Evolutionary conservation across 2,329 filamentous ascomycete genomes (phyloP).

Genomic region (Venturiaceae sp.): DNA sequence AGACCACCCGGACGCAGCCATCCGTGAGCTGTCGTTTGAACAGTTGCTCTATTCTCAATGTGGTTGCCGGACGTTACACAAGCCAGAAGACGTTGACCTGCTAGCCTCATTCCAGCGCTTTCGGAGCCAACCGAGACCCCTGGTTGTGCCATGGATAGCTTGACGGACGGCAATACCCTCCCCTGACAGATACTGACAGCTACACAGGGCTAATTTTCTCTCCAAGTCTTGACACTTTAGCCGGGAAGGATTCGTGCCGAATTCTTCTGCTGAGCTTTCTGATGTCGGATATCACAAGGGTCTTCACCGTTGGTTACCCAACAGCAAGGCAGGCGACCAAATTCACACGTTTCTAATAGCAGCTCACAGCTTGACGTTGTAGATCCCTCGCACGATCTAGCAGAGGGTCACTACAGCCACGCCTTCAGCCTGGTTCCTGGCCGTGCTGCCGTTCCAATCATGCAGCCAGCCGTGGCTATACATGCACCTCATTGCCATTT

Average conservation of each 20-base stretch:
- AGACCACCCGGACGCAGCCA: neutral
- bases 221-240: neutral
- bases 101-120: neutral
- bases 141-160: neutral
- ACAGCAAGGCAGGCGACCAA: neutral
- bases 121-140: neutral
- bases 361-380: neutral
- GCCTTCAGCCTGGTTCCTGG: conserved; percentile 1
- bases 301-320: neutral
- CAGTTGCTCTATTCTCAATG: neutral
- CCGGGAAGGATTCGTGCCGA: neutral
- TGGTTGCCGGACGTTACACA: neutral
- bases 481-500: neutral
- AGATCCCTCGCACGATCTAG: neutral
- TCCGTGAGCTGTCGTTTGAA: neutral
- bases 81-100: neutral
- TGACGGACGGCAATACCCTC: neutral
- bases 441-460: neutral
- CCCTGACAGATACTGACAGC: neutral
- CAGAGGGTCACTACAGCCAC: neutral
- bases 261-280: too few relatives aligned
- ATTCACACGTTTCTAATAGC: neutral
- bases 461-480: neutral
- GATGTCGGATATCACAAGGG: neutral
- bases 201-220: neutral